Conservation (phyloP, 345 rosid genomes). For the Ceriops tagal region DNA sequence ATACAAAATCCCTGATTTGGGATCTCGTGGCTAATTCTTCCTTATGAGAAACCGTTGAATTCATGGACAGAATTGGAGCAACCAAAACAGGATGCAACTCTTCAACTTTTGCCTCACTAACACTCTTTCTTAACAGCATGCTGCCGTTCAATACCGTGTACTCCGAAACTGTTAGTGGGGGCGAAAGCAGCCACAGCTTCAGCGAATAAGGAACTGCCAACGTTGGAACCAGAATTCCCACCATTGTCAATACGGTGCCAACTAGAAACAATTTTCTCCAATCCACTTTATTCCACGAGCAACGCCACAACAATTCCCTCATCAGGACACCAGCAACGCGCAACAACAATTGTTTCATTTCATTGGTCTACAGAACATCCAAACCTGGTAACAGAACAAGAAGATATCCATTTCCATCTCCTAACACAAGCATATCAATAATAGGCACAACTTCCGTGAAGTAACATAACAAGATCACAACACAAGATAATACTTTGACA, state of each 20-base stretch:
- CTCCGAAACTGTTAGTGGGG: slow-evolving; percentile 24
- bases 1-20: slow-evolving; percentile 7
- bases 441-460: background rate
- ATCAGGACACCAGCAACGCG: slow-evolving; percentile 14
- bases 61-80: slow-evolving; percentile 28
- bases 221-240: slow-evolving; percentile 49
- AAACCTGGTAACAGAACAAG: background rate
- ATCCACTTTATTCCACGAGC: slow-evolving; percentile 39
- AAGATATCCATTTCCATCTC: background rate
- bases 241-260: slow-evolving; percentile 45
- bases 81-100: slow-evolving; percentile 21
- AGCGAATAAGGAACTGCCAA: slow-evolving; percentile 26
- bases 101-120: slow-evolving; percentile 36
- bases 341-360: slow-evolving; percentile 5
- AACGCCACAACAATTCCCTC: slow-evolving; percentile 33
- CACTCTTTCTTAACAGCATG: slow-evolving; percentile 35
- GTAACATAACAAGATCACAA: background rate
- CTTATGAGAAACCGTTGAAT: slow-evolving; percentile 24
- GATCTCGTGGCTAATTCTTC: slow-evolving; percentile 17
- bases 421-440: background rate
- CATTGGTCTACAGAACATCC: background rate
- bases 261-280: slow-evolving; percentile 53
- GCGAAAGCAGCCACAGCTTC: slow-evolving; percentile 30
- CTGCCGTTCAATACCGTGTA: slow-evolving; percentile 35
- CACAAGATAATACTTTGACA: no score